Evolutionary conservation across 2,329 filamentous ascomycete genomes (phyloP).

Genomic region (Hypoxylon sp.): DNA sequence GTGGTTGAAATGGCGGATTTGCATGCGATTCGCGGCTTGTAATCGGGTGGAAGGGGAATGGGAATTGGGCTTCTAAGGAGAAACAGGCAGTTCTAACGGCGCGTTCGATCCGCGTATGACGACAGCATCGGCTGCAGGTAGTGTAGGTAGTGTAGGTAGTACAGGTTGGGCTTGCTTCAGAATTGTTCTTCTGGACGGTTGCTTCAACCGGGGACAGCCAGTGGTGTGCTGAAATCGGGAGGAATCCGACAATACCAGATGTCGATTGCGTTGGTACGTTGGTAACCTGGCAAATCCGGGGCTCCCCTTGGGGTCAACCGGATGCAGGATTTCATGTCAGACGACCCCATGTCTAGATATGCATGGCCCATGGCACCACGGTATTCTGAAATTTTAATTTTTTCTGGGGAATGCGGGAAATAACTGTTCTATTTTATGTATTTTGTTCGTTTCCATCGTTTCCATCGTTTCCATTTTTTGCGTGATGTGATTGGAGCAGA

Average conservation of each 20-base stretch:
- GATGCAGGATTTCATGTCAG: conserved; percentile 45
- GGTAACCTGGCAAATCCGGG: conserved; percentile 41
- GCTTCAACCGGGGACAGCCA: conserved; percentile 11
- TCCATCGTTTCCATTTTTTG: neutral
- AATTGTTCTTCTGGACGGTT: conserved; percentile 15
- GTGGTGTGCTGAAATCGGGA: conserved; percentile 36
- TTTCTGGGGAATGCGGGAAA: conserved; percentile 46
- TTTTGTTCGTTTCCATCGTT: conserved; percentile 11
- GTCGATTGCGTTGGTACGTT: conserved; percentile 23
- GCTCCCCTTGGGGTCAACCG: conserved; percentile 43
- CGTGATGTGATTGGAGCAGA: conserved; percentile 24
- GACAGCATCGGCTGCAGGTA: conserved; percentile 37
- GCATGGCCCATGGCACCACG: conserved; percentile 39
- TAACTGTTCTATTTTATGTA: conserved; percentile 30
- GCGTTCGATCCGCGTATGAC: conserved; percentile 40
- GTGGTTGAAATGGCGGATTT: conserved; percentile 36
- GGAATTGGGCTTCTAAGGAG: conserved; percentile 39
- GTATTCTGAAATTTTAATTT: conserved; percentile 24
- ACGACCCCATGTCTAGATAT: conserved; percentile 38
- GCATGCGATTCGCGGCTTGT: conserved; percentile 30
- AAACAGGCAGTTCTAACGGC: conserved; percentile 39
- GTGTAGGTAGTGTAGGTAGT: conserved; percentile 24
- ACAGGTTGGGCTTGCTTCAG: conserved; percentile 35
- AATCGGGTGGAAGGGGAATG: conserved; percentile 35
- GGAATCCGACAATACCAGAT: conserved; percentile 40